phyloP scores from a whole-genome alignment of 805 yeast species.

The Candida yuanshanica region DNA sequence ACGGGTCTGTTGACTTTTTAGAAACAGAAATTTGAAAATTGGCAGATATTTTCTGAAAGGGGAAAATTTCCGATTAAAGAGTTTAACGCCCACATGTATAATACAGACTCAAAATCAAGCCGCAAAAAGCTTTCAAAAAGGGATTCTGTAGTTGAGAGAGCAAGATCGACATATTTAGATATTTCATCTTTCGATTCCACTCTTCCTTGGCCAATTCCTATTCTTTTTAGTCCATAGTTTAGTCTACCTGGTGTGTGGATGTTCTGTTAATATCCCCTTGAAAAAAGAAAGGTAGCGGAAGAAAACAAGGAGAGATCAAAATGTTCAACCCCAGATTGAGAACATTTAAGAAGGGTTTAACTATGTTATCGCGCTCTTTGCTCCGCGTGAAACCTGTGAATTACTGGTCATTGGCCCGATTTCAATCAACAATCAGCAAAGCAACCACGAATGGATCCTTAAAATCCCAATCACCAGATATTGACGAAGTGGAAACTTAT shows the following conservation, averaged over 20 bases:
- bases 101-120: too few species aligned
- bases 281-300: background rate
- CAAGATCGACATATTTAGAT: too few species aligned
- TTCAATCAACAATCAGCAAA: background rate
- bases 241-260: background rate
- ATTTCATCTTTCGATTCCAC: too few species aligned
- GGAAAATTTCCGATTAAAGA: too few species aligned
- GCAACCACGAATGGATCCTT: background rate
- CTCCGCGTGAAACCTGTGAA: background rate
- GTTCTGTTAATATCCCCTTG: background rate
- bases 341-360: background rate
- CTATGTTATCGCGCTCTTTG: background rate
- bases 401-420: background rate
- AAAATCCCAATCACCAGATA: background rate
- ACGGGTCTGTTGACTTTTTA: background rate
- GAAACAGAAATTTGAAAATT: background rate
- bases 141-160: too few species aligned
- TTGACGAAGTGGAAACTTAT: slow-evolving; percentile 32
- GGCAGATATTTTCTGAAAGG: background rate
- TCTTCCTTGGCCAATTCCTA: too few species aligned
- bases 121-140: too few species aligned
- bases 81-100: too few species aligned
- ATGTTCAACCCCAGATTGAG: background rate
- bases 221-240: too few species aligned
- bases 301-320: background rate